These are phyloP conservation scores for Logfia minima DNA, from an alignment of 129 eudicot species.

Conservation along the genomic window DNA sequence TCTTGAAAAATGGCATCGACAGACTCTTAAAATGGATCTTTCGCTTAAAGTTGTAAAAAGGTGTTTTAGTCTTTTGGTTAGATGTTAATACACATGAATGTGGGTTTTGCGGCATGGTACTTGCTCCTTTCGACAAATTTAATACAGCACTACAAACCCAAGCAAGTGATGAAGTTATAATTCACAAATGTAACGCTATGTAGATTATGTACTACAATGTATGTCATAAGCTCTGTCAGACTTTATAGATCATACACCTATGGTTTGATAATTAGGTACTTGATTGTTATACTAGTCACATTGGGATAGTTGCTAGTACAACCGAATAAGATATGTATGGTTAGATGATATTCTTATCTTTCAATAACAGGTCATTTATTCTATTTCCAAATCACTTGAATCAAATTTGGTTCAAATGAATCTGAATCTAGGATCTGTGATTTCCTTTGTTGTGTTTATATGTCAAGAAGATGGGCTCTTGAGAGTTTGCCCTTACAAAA, in stretches of 20 bases:
- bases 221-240: not conserved
- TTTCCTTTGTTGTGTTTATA: not conserved
- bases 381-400: not conserved
- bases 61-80: not conserved
- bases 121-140: constrained; percentile 55
- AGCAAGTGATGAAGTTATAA: constrained; percentile 71
- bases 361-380: not conserved
- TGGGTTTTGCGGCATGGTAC: constrained; percentile 72
- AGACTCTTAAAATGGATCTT: not conserved
- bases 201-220: not conserved
- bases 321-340: not conserved
- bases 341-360: not conserved
- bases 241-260: not conserved
- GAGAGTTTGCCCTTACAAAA: not conserved
- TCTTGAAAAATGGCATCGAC: not conserved
- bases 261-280: not conserved
- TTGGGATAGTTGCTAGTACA: not conserved
- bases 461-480: not conserved
- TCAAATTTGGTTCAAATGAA: not conserved
- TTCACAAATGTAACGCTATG: not conserved
- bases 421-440: not conserved
- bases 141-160: constrained; percentile 66
- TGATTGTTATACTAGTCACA: not conserved
- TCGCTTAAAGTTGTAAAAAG: not conserved
- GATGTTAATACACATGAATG: not conserved